These are phyloP conservation scores for Candida nonsorbophila DNA, from an alignment of 805 yeast genomes.

Conservation along the genomic window DNA sequence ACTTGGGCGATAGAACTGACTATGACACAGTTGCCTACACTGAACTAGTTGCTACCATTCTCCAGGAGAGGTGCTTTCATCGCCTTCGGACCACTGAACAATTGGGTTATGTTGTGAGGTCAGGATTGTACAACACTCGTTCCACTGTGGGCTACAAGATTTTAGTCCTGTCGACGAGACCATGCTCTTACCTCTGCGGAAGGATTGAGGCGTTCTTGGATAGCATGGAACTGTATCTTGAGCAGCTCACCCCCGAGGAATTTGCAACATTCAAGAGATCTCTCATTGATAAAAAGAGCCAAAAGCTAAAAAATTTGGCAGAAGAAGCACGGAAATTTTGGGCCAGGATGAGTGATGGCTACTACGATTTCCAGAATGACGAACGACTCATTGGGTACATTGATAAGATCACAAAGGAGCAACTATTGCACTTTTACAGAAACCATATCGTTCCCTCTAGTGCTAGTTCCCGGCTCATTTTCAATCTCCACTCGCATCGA, in stretches of 20 bases:
- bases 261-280: constrained; percentile 68
- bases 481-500: constrained; percentile 32
- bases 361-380: constrained; percentile 64
- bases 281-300: constrained; percentile 57
- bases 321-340: constrained; percentile 72
- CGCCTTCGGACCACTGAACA: constrained; percentile 91
- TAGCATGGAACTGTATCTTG: constrained; percentile 39
- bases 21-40: constrained; percentile 41
- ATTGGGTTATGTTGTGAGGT: constrained; percentile 88
- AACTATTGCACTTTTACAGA: constrained; percentile 53
- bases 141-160: constrained; percentile 70
- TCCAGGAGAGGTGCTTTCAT: constrained; percentile 85
- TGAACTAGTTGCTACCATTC: constrained; percentile 65
- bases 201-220: constrained; percentile 68
- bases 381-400: constrained; percentile 54
- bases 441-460: constrained; percentile 24
- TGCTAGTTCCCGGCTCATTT: constrained; percentile 38
- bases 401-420: constrained; percentile 47
- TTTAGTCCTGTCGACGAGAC: constrained; percentile 78
- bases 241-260: constrained; percentile 53
- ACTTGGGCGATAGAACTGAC: constrained; percentile 45
- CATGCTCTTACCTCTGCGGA: constrained; percentile 66
- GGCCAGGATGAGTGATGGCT: constrained; percentile 67
- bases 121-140: constrained; percentile 64
- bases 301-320: constrained; percentile 68